Evolutionary conservation across 2,329 filamentous ascomycete species (phyloP).

Genomic region (Fusarium sp.): DNA sequence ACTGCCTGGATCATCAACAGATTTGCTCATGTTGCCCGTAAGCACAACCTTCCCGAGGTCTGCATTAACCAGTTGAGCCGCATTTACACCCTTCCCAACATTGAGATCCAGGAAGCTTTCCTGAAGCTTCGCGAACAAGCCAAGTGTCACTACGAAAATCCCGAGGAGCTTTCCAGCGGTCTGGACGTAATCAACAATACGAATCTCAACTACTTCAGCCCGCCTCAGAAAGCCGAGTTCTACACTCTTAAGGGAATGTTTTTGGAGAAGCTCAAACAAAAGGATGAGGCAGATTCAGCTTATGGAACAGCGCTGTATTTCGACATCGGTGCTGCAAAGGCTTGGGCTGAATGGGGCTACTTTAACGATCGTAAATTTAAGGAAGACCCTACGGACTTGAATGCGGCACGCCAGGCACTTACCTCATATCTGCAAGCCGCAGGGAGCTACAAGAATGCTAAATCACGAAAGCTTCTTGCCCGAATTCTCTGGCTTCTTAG

Average conservation of each 20-base stretch:
- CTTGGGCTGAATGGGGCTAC: slow-evolving; percentile 99
- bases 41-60: slow-evolving; percentile 95
- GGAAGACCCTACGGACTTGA: slow-evolving; percentile 83
- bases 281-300: slow-evolving; percentile 90
- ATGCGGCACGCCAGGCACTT: slow-evolving; percentile 88
- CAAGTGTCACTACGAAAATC: slow-evolving; percentile 98
- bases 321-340: slow-evolving; percentile 93
- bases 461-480: slow-evolving; percentile 92
- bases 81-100: slow-evolving; percentile 98
- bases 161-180: slow-evolving; percentile 88
- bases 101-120: slow-evolving; percentile 99
- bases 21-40: slow-evolving; percentile 96
- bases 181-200: slow-evolving; percentile 99
- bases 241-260: slow-evolving; percentile 99
- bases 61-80: slow-evolving; percentile 97
- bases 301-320: slow-evolving; percentile 97
- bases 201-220: slow-evolving; percentile 97
- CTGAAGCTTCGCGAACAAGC: slow-evolving; percentile 98
- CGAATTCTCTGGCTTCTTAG: slow-evolving; percentile 96
- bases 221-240: slow-evolving; percentile 97
- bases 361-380: slow-evolving; percentile 98
- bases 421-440: slow-evolving; percentile 97
- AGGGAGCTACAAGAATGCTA: slow-evolving; percentile 95
- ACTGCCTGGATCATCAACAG: slow-evolving; percentile 99
- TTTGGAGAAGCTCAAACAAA: slow-evolving; percentile 90